phyloP scores from a whole-genome alignment of 768 basidiomycete species.

The Tulasnella sp. region DNA sequence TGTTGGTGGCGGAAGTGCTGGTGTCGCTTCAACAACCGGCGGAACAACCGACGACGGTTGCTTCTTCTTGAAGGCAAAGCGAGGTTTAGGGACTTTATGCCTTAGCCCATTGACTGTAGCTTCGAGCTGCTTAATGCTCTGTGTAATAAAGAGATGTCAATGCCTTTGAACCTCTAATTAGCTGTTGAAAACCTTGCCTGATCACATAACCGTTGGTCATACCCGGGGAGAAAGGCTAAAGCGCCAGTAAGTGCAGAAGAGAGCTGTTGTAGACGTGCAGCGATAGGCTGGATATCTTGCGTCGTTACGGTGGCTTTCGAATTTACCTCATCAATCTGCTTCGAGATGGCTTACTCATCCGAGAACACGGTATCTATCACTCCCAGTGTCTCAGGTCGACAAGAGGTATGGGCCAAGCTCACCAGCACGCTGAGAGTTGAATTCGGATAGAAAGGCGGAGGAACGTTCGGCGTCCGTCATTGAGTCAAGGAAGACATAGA shows the following conservation, averaged over 20 bases:
- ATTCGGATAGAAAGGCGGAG: not conserved
- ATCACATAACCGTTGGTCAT: not conserved
- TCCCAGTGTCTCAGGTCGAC: too few species aligned
- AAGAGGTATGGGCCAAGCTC: not conserved
- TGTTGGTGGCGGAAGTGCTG: not conserved
- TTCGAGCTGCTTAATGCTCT: not conserved
- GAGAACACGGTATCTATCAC: too few species aligned
- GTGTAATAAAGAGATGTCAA: not conserved
- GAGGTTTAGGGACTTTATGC: not conserved
- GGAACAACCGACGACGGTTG: not conserved
- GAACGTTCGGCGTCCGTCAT: not conserved
- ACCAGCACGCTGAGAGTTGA: not conserved
- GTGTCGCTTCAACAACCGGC: not conserved
- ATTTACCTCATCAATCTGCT: not conserved
- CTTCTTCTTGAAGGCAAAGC: conserved; percentile 11
- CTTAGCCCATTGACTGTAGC: not conserved
- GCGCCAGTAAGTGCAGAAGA: not conserved
- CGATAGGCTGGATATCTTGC: not conserved
- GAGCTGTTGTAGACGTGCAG: not conserved
- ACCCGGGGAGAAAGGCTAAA: not conserved
- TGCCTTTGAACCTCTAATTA: not conserved
- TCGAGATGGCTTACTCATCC: not conserved
- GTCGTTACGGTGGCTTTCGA: not conserved
- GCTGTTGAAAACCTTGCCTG: not conserved
- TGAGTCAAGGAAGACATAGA: not conserved